Base-by-base conservation (phyloP, 2,329 filamentous ascomycete genomes). In the Hortaea werneckii region DNA sequence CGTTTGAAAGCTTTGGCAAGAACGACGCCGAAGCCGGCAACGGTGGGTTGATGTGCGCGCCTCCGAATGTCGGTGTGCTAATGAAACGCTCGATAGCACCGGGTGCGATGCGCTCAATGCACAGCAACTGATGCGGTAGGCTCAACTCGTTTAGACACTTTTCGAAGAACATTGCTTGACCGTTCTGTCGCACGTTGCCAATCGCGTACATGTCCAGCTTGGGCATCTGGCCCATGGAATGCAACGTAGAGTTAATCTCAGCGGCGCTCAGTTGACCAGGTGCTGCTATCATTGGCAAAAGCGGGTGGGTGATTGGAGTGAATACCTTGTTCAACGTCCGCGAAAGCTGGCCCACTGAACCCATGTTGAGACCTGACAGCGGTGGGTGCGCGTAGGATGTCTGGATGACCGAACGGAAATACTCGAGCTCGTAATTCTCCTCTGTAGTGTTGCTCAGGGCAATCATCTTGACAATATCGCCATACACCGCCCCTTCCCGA, bases 391-490 rank as follows among this genome's bases (percentile, higher is more conserved):
- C 76, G 53, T 83, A 82, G 51, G 83, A 79, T 29, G 76, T 70
- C 58, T 80, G 80, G 61, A 92, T 82, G 53, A 80, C 76, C 8
- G 85, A 87, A 29, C 87, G 81, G 67, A 94, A 94, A 65, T 89
- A 89, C 64, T 94, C 87, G 30, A 94, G 75, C 67, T 94, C 86
- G 60, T 94, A 92, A 65, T 94, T 92, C 56, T 89, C 86, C 59
- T 88, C 86, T 61, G 85, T 81, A 37, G 83, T 82, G 60, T 80
- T 83, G 59, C 87, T 85, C 59, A 89, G 82, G 29, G 83, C 81
- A 58, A 92, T 92, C 85, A 94, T 92, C 46, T 92, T 94, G 59
- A 94, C 82, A 47, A 94, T 86, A 62, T 94, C 86, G 40, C 84
- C 83, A 54, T 88, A 87, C 48, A 79, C 78, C 40, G 78, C 77